These are phyloP conservation scores for Hortaea sp. DNA, from an alignment of 2,329 filamentous ascomycete genomes.

Conservation along the genomic window DNA sequence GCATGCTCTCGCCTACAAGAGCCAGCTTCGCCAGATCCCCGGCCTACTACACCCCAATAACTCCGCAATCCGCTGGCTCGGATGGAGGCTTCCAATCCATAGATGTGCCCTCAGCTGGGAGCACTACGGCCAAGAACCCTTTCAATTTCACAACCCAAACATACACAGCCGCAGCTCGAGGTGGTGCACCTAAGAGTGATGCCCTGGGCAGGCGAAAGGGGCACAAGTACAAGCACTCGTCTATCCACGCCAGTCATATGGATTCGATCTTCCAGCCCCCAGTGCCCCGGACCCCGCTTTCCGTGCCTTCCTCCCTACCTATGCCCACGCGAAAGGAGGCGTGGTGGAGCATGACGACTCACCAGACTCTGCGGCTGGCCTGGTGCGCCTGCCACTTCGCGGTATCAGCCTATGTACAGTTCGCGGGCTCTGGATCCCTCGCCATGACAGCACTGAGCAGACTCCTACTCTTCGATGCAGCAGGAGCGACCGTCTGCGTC, in stretches of 20 bases:
- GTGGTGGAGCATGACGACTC: slow-evolving; percentile 76
- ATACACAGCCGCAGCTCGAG: slow-evolving; percentile 28
- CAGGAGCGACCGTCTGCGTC: slow-evolving; percentile 84
- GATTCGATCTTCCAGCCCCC: slow-evolving; percentile 91
- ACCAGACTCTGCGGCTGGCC: slow-evolving; percentile 71
- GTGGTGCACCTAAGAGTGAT: slow-evolving; percentile 45
- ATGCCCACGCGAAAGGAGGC: slow-evolving; percentile 84
- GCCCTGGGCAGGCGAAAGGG: slow-evolving; percentile 85
- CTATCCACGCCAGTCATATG: slow-evolving; percentile 69
- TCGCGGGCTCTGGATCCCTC: slow-evolving; percentile 74
- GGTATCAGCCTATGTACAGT: slow-evolving; percentile 75
- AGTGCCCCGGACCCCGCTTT: slow-evolving; percentile 73
- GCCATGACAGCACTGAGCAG: slow-evolving; percentile 89
- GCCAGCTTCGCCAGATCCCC: slow-evolving; percentile 15
- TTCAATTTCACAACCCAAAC: slow-evolving; percentile 83
- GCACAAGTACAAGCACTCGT: slow-evolving; percentile 96
- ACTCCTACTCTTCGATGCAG: slow-evolving; percentile 87
- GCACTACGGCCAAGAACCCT: slow-evolving; percentile 44
- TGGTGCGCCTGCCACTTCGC: slow-evolving; percentile 87
- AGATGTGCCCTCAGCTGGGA: slow-evolving; percentile 9
- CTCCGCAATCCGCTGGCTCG: slow-evolving; percentile 21
- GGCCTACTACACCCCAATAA: slow-evolving; percentile 21
- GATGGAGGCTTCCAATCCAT: slow-evolving; percentile 20
- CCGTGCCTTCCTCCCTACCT: slow-evolving; percentile 82
- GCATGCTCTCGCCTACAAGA: slow-evolving; percentile 21